phyloP scores from a whole-genome alignment of 805 yeast species.

The Ascoidea tarda region DNA sequence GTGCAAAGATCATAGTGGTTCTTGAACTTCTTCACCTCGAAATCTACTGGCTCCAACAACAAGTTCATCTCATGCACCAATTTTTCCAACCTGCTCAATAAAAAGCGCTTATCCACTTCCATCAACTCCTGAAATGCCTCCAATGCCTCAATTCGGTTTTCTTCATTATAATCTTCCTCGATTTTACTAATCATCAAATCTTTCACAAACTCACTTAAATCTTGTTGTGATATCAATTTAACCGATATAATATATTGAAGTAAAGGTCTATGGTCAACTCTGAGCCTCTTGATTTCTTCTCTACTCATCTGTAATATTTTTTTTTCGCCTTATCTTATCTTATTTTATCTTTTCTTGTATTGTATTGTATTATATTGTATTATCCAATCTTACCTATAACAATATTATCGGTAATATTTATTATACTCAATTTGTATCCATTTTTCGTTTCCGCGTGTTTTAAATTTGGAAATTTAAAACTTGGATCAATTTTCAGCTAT shows the following conservation, averaged over 20 bases:
- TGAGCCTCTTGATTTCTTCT: background rate
- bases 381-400: too few species aligned
- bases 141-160: background rate
- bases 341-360: too few species aligned
- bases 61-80: constrained; percentile 3
- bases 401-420: too few species aligned
- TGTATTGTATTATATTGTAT: background rate
- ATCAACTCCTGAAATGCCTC: background rate
- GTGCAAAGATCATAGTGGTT: background rate
- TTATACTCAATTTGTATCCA: background rate
- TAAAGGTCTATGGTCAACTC: constrained; percentile 4
- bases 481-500: background rate
- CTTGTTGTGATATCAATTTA: constrained; percentile 2
- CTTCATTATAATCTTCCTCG: background rate
- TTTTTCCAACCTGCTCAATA: constrained; percentile 1
- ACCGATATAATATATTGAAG: constrained; percentile 8
- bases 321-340: background rate
- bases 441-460: background rate
- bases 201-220: constrained; percentile 2
- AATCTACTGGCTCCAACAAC: constrained; percentile 4
- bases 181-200: background rate
- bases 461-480: background rate
- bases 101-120: background rate
- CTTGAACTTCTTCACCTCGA: constrained; percentile 7
- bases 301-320: background rate